These are phyloP conservation scores for Lavandula angustifolia DNA, from an alignment of 257 asterid genomes.

Conservation along the genomic window DNA sequence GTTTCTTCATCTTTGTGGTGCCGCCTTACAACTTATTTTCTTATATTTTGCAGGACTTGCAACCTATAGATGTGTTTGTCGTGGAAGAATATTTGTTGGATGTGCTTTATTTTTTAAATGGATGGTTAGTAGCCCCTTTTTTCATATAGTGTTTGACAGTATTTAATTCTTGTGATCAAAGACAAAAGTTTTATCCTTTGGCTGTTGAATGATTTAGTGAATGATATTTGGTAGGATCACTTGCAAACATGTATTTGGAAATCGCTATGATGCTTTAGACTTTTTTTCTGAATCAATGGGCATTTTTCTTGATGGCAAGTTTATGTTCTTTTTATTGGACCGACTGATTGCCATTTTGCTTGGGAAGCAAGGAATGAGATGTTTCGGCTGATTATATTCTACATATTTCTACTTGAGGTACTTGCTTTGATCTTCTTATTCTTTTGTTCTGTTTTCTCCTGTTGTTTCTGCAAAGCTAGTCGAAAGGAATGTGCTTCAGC, in stretches of 20 bases:
- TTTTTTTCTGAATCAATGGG: slow-evolving; percentile 19
- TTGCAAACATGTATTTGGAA: slow-evolving; percentile 20
- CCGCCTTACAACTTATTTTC: slow-evolving; percentile 24
- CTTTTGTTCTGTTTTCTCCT: slow-evolving; percentile 27
- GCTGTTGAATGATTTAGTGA: slow-evolving; percentile 25
- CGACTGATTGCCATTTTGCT: slow-evolving; percentile 19
- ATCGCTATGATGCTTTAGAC: slow-evolving; percentile 18
- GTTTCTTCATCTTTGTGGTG: slow-evolving; percentile 1
- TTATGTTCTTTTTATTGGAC: slow-evolving; percentile 18
- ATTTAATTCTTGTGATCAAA: slow-evolving; percentile 11
- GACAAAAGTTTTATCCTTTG: background rate
- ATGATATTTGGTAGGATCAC: slow-evolving; percentile 8
- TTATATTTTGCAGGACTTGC: slow-evolving; percentile 67
- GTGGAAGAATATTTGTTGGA: slow-evolving; percentile 97
- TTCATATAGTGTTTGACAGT: slow-evolving; percentile 8
- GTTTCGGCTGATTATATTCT: slow-evolving; percentile 22
- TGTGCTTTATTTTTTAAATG: slow-evolving; percentile 86
- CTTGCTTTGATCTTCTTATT: slow-evolving; percentile 39
- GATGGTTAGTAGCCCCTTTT: slow-evolving; percentile 77
- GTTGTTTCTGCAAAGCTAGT: slow-evolving; percentile 92
- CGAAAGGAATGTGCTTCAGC: slow-evolving; percentile 98
- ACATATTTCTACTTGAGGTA: slow-evolving; percentile 16
- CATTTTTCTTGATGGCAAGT: background rate
- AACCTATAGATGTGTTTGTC: slow-evolving; percentile 84
- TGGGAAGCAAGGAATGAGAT: slow-evolving; percentile 6